Conservation (phyloP, 2,329 filamentous ascomycete genomes). For the Colletotrichum tanaceti region DNA sequence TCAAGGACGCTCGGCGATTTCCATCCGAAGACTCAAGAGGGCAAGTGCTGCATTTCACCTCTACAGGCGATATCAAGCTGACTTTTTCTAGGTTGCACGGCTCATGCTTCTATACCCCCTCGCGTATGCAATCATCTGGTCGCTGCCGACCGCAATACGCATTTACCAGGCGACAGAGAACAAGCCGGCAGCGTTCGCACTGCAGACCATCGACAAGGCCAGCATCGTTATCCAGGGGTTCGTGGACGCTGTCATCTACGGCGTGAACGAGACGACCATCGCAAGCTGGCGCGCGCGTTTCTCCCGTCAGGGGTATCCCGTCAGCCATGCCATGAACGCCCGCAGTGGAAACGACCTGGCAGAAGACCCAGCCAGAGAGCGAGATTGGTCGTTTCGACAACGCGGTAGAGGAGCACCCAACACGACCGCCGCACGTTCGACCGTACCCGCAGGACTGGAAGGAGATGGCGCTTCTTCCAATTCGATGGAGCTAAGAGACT, state of each 20-base stretch:
- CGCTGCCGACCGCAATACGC: constrained; percentile 53
- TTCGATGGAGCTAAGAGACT: constrained; percentile 16
- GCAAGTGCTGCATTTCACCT: constrained; percentile 17
- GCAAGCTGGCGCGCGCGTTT: constrained; percentile 25
- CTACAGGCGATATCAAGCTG: background rate
- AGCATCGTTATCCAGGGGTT: constrained; percentile 56
- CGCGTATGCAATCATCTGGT: constrained; percentile 56
- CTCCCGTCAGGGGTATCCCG: constrained; percentile 10
- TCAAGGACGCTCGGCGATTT: constrained; percentile 2
- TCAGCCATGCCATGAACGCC: background rate
- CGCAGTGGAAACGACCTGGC: background rate
- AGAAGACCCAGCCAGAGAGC: background rate
- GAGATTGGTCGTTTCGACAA: background rate
- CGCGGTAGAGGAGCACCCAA: background rate
- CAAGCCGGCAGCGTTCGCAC: constrained; percentile 50
- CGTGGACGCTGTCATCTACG: constrained; percentile 55
- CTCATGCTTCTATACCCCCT: constrained; percentile 57
- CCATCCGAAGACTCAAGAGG: constrained; percentile 43
- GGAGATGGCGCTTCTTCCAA: background rate
- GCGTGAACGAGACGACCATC: constrained; percentile 40
- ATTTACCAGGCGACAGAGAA: constrained; percentile 53
- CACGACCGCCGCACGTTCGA: background rate
- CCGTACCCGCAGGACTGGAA: background rate
- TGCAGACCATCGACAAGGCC: constrained; percentile 52
- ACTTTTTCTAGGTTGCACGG: constrained; percentile 49